Evolutionary conservation across 2,329 filamentous ascomycete species (phyloP).

Genomic region (Taxawa tesnikishii): DNA sequence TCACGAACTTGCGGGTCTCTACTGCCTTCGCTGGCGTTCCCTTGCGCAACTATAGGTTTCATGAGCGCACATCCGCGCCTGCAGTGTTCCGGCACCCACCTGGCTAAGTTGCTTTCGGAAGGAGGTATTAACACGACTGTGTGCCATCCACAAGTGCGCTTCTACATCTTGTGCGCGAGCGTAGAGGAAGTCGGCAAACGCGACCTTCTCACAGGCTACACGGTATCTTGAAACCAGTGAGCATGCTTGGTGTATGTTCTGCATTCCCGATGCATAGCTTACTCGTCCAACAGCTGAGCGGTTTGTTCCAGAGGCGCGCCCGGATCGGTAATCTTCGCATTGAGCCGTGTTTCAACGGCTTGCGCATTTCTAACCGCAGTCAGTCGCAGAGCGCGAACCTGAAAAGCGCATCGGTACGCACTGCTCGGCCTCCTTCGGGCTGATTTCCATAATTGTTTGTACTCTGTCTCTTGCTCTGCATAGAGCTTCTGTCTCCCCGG

Average conservation of each 20-base stretch:
- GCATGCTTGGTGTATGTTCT: no score
- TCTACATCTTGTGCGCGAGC: constrained; percentile 55
- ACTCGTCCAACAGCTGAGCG: constrained; percentile 20
- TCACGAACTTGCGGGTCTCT: constrained; percentile 65
- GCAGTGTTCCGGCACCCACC: no score
- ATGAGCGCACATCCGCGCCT: no score
- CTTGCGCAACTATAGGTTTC: constrained; percentile 35
- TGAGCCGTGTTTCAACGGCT: constrained; percentile 37
- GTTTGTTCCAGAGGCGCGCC: constrained; percentile 38
- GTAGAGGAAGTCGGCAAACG: constrained; percentile 60
- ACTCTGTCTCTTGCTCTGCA: constrained; percentile 5
- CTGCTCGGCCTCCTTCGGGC: constrained; percentile 10
- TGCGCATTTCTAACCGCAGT: constrained; percentile 23
- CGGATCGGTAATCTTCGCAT: constrained; percentile 34
- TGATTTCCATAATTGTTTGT: constrained; percentile 2
- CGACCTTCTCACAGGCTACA: constrained; percentile 55
- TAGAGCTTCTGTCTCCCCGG: constrained; percentile 3
- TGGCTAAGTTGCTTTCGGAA: constrained; percentile 59
- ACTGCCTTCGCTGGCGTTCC: constrained; percentile 41
- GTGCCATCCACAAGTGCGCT: constrained; percentile 62
- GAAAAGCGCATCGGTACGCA: no score
- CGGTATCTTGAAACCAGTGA: constrained; percentile 44
- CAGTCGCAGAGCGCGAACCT: no score
- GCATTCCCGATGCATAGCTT: constrained; percentile 19
- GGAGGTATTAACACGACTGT: constrained; percentile 63